Evolutionary conservation across 163 green algal species (phyloP), one percentile per base, ranked within the genome.

Genomic region (Volvox carteri): DNA sequence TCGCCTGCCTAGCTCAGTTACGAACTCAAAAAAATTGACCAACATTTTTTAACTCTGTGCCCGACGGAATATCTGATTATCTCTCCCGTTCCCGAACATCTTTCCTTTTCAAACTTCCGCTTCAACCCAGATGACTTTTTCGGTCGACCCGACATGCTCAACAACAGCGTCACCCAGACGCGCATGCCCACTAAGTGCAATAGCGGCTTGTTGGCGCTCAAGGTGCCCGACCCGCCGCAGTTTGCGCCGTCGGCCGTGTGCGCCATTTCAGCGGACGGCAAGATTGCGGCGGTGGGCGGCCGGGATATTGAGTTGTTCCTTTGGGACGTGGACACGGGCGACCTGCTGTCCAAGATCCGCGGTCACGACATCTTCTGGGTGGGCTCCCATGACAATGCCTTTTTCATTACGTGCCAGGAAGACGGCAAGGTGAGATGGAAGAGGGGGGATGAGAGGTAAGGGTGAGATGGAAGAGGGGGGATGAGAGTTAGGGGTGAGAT

Each of bases 381-480:
- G 5, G 52, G 50, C 18, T 85, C 58, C 72, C 78, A 93, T 44
- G 91, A 92, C 84, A 88, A 90, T 81, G 78, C 83, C 0, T 93
- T 93, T 42, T 93, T 92, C 54, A 87, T 93, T 16, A 93, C 91
- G 4, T 84, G 89, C 30, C 91, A 93, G 35, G 90, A 92, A 73
- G 90, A 92, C 23, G 72, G 60, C 72, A 92, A 92, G 85, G 90
- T 91, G 48, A 11, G 70, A 39, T 33, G 9, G 16, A n/a, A 67
- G 56, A 23, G 16, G 19, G 56, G 56, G 56, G 56, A n/a, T n/a
- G n/a, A n/a, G n/a, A n/a, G n/a, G n/a, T n/a, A 23, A 67, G 19
- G 56, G 56, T 5, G 56, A 28, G 56, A 23, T 23, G 9, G 56
- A n/a, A 23, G 56, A n/a, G 56, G 56, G 56, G 56, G 9, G 56